Percentiles rank a stretch among this genome's conserved stretches.
Evolutionary conservation across 2,329 filamentous ascomycete genomes (phyloP).

Genomic region (Aspergillus brunneoviolaceus): DNA sequence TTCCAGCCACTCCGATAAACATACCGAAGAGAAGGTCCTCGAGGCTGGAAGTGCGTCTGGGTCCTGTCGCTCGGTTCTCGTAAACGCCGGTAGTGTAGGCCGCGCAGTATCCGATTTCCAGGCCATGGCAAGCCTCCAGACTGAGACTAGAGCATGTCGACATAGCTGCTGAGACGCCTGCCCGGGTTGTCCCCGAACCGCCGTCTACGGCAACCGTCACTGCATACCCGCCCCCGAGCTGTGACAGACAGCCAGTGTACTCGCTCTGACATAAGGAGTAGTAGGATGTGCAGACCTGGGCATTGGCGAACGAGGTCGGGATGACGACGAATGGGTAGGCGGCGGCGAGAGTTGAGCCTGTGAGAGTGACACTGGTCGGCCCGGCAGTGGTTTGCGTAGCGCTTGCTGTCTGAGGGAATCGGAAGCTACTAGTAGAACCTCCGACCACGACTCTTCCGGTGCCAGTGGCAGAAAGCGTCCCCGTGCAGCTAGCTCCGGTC

Average conservation of each 20-base stretch:
- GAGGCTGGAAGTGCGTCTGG: constrained; percentile 37
- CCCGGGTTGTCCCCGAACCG: constrained; percentile 49
- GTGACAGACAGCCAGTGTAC: constrained; percentile 44
- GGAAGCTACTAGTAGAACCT: constrained; percentile 31
- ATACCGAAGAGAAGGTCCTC: constrained; percentile 45
- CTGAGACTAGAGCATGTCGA: constrained; percentile 51
- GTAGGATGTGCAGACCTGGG: constrained; percentile 53
- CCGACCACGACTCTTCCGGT: constrained; percentile 19
- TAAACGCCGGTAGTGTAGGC: constrained; percentile 24
- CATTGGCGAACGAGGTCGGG: constrained; percentile 54
- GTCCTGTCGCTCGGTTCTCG: constrained; percentile 27
- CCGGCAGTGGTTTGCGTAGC: constrained; percentile 29
- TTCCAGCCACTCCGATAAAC: constrained; percentile 48
- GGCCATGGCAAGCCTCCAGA: constrained; percentile 48
- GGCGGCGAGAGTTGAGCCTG: constrained; percentile 48
- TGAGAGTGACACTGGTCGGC: constrained; percentile 24
- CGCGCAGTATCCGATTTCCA: constrained; percentile 49
- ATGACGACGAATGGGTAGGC: constrained; percentile 55
- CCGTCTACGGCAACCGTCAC: constrained; percentile 53
- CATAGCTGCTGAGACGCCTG: constrained; percentile 42
- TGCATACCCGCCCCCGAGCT: constrained; percentile 51
- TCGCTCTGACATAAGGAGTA: constrained; percentile 54
- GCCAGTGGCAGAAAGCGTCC: constrained; percentile 45
- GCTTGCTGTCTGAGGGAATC: constrained; percentile 35
- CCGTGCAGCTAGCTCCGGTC: constrained; percentile 57